phyloP scores from a whole-genome alignment of 495 filamentous ascomycete genomes.

The Penicillium salamii region DNA sequence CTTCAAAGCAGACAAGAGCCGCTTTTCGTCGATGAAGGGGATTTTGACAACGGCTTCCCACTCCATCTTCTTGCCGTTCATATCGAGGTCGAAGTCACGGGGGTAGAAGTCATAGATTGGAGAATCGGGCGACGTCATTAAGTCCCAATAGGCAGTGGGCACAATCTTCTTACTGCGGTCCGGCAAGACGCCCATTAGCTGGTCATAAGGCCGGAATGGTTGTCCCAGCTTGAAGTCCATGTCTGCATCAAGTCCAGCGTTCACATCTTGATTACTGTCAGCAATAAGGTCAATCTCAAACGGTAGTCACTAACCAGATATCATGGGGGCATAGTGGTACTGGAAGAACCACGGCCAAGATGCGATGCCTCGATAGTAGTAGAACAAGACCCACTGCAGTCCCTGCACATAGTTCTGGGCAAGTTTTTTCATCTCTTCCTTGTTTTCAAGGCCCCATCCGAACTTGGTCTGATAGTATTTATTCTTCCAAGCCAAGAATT shows the following conservation, averaged over 20 bases:
- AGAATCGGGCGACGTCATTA: constrained; percentile 90
- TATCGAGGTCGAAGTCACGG: constrained; percentile 94
- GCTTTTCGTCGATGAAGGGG: constrained; percentile 91
- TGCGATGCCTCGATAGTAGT: constrained; percentile 95
- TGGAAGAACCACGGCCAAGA: constrained; percentile 98
- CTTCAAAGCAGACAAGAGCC: constrained; percentile 80
- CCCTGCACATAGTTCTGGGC: constrained; percentile 97
- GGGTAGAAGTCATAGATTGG: constrained; percentile 99
- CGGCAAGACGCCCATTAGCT: constrained; percentile 97
- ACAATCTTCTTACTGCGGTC: constrained; percentile 97
- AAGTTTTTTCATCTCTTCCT: constrained; percentile 76
- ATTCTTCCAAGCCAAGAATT: constrained; percentile 89
- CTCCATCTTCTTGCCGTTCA: constrained; percentile 99
- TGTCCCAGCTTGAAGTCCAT: constrained; percentile 90
- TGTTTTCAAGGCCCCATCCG: constrained; percentile 80
- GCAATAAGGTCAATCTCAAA: neutral
- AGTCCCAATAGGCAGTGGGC: constrained; percentile 76
- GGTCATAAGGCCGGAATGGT: constrained; percentile 92
- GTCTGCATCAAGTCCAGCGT: constrained; percentile 77
- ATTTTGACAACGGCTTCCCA: constrained; percentile 99
- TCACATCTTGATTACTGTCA: constrained; percentile 62
- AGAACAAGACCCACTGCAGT: constrained; percentile 96
- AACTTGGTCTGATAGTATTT: constrained; percentile 90
- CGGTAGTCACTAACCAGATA: constrained; percentile 62
- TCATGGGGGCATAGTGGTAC: constrained; percentile 98